These are phyloP conservation scores for Saccharomycopsis hybrid DNA, from an alignment of 1,139 yeast species.

Conservation along the genomic window DNA sequence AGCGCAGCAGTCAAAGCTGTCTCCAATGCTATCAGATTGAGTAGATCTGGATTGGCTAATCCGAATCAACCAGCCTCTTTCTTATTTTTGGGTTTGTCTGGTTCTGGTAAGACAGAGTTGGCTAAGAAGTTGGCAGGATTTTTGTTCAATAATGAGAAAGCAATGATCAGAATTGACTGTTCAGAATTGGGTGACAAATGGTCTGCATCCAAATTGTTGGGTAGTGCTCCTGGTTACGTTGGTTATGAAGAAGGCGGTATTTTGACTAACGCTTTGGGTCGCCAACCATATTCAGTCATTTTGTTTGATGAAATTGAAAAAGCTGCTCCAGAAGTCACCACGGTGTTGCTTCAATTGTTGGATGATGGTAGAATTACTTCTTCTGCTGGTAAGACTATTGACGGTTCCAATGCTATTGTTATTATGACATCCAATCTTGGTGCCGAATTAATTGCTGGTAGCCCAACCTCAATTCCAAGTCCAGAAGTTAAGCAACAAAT, in stretches of 20 bases:
- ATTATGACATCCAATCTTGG: constrained; percentile 98
- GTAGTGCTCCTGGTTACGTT: constrained; percentile 98
- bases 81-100: constrained; percentile 90
- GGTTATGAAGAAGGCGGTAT: constrained; percentile 98
- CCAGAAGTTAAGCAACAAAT: constrained; percentile 67
- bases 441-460: constrained; percentile 76
- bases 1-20: constrained; percentile 95
- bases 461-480: constrained; percentile 59
- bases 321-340: constrained; percentile 98
- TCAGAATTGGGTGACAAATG: constrained; percentile 94
- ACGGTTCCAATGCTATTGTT: constrained; percentile 85
- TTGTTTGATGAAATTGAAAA: constrained; percentile 96
- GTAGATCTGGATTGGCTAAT: constrained; percentile 92
- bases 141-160: constrained; percentile 90
- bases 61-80: constrained; percentile 97
- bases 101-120: constrained; percentile 97
- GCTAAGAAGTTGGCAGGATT: constrained; percentile 96
- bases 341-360: constrained; percentile 80
- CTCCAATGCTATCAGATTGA: constrained; percentile 85
- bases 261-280: constrained; percentile 81
- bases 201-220: constrained; percentile 88
- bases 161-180: constrained; percentile 96
- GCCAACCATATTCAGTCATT: constrained; percentile 92
- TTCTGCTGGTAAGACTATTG: constrained; percentile 87
- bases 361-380: constrained; percentile 97